Percentiles rank a stretch among this genome's conserved stretches.
Conservation (phyloP, 225 moss, liverwort and hornwort genomes). For the Marchantia polymorpha region DNA sequence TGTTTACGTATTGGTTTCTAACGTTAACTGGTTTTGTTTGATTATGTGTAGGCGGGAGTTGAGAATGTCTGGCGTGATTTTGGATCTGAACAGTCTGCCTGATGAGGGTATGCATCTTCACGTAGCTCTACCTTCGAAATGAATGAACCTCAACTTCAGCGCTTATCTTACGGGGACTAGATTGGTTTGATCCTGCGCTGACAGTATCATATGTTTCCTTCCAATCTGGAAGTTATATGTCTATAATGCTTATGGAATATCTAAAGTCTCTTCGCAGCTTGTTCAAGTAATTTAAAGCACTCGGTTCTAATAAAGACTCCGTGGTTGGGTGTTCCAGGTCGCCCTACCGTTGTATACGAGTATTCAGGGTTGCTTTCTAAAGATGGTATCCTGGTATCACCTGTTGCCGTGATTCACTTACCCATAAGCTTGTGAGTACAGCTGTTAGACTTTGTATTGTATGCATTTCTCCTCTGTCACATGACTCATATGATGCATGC, state of each 20-base stretch:
- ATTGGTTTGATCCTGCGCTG: not conserved
- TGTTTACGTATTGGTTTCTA: not conserved
- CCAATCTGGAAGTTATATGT: not conserved
- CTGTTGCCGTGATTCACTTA: not conserved
- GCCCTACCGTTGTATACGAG: not conserved
- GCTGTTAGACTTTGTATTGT: not conserved
- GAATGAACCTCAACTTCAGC: not conserved
- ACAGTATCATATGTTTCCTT: not conserved
- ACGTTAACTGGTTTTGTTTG: not conserved
- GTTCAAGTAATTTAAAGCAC: not conserved
- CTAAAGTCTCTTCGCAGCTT: not conserved
- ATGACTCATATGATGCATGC: too few species aligned
- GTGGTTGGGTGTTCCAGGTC: not conserved
- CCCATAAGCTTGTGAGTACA: constrained; percentile 4
- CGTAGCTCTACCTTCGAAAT: not conserved
- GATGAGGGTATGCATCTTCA: constrained; percentile 10
- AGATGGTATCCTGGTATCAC: not conserved
- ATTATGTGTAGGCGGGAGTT: constrained; percentile 1
- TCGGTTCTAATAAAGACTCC: not conserved
- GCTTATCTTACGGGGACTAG: not conserved
- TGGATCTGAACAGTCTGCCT: constrained; percentile 14
- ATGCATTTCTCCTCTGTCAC: too few species aligned
- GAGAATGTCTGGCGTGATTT: constrained; percentile 7
- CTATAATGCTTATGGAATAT: not conserved
- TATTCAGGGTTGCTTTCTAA: not conserved